A percentile compares a stretch with the other conserved stretches of the same genome.
These are phyloP conservation scores for Mariannaea elegans DNA, from an alignment of 2,329 filamentous ascomycete species.

Conservation along the genomic window DNA sequence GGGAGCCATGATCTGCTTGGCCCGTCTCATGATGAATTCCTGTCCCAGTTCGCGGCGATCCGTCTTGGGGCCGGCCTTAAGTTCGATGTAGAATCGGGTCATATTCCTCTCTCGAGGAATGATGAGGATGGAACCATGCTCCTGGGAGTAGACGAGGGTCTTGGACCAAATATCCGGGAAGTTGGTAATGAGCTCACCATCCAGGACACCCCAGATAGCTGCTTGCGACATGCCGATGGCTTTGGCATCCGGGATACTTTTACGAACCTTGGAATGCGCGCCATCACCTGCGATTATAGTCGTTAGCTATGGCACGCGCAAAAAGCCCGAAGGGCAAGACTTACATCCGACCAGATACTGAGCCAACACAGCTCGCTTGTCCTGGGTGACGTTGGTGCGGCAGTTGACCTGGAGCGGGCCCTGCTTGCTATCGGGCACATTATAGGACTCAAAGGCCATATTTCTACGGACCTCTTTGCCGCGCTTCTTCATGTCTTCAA, in stretches of 20 bases:
- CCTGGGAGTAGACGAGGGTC: constrained; percentile 72
- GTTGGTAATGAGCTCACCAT: constrained; percentile 75
- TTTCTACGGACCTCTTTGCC: constrained; percentile 71
- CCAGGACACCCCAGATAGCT: constrained; percentile 74
- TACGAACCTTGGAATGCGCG: constrained; percentile 75
- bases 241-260: constrained; percentile 66
- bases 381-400: constrained; percentile 60
- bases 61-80: constrained; percentile 56
- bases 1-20: constrained; percentile 67
- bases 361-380: constrained; percentile 60
- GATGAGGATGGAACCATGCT: constrained; percentile 75
- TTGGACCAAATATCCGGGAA: constrained; percentile 82
- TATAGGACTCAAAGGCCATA: constrained; percentile 69
- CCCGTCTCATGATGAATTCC: constrained; percentile 76
- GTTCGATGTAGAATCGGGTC: constrained; percentile 71
- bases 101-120: constrained; percentile 78
- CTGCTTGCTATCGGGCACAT: constrained; percentile 51
- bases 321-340: constrained; percentile 24
- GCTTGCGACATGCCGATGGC: constrained; percentile 64
- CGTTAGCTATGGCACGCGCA: constrained; percentile 12
- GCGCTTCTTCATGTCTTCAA: constrained; percentile 72
- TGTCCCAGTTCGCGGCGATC: constrained; percentile 58
- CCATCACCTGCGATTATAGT: constrained; percentile 63
- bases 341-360: constrained; percentile 75
- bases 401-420: constrained; percentile 61